phyloP scores from a whole-genome alignment of 2,329 filamentous ascomycete species.

The Parastagonospora nodorum region DNA sequence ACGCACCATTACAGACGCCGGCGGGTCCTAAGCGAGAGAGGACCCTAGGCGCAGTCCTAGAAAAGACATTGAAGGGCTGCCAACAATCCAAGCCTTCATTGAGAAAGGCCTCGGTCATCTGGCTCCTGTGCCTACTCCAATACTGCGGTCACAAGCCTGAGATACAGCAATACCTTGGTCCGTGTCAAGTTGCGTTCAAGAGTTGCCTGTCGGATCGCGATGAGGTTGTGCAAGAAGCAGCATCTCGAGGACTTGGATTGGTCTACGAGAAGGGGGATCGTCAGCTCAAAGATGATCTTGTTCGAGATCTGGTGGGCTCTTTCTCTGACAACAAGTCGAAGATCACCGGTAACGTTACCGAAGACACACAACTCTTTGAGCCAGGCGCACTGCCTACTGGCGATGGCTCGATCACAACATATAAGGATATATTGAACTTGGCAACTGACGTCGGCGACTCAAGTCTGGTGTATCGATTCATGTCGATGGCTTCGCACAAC shows the following conservation, averaged over 20 bases:
- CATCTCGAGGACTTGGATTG: constrained; percentile 85
- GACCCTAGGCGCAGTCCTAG: constrained; percentile 63
- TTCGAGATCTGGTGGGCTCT: constrained; percentile 83
- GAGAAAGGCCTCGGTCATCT: constrained; percentile 91
- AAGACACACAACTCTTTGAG: constrained; percentile 92
- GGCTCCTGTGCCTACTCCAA: constrained; percentile 89
- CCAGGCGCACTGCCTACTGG: constrained; percentile 87
- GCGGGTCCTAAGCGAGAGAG: constrained; percentile 38
- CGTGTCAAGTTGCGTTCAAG: constrained; percentile 87
- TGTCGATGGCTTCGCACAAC: constrained; percentile 94
- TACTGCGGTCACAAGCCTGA: constrained; percentile 81
- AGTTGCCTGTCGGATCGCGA: constrained; percentile 84
- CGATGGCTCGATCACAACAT: constrained; percentile 89
- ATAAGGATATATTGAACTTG: constrained; percentile 94
- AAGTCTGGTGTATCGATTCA: constrained; percentile 96
- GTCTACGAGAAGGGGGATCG: constrained; percentile 93
- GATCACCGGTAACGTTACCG: constrained; percentile 75
- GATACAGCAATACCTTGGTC: constrained; percentile 73
- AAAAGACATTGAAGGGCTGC: constrained; percentile 77
- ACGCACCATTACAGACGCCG: constrained; percentile 35
- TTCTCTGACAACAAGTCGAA: constrained; percentile 79
- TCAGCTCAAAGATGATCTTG: constrained; percentile 77
- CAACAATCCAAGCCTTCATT: constrained; percentile 85
- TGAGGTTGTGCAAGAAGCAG: constrained; percentile 93
- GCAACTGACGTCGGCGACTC: constrained; percentile 97